Percentiles rank a stretch among this genome's conserved stretches.
Evolutionary conservation across 441 rosid genomes (phyloP).

Genomic region (Raphanus hybrid): DNA sequence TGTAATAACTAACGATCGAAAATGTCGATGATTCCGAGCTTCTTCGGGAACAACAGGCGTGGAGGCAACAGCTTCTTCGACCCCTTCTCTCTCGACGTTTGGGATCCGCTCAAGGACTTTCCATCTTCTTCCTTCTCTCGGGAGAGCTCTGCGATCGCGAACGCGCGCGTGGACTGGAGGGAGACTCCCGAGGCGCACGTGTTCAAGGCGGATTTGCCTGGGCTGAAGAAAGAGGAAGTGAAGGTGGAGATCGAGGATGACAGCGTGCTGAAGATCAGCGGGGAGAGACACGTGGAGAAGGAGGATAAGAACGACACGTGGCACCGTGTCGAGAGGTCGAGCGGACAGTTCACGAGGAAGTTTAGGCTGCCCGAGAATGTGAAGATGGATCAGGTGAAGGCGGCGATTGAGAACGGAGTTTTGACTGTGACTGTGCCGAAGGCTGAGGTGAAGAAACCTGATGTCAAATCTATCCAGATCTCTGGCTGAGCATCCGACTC

Average conservation of each 20-base stretch:
- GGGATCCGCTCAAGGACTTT: conserved; percentile 43
- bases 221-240: conserved; percentile 40
- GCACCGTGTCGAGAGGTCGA: conserved; percentile 42
- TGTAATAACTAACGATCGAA: neutral
- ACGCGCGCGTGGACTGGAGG: conserved; percentile 45
- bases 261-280: conserved; percentile 39
- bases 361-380: conserved; percentile 43
- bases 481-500: conserved; percentile 9
- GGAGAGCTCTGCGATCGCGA: conserved; percentile 34
- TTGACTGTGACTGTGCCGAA: conserved; percentile 45
- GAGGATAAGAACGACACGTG: conserved; percentile 45
- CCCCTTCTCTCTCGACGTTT: conserved; percentile 30
- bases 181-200: conserved; percentile 45
- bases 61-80: conserved; percentile 34
- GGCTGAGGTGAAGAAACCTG: conserved; percentile 31
- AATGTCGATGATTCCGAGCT: conserved; percentile 55
- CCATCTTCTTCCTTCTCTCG: conserved; percentile 12
- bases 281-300: conserved; percentile 42
- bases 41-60: conserved; percentile 46
- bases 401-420: conserved; percentile 43
- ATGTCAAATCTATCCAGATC: conserved; percentile 37
- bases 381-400: conserved; percentile 42
- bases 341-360: conserved; percentile 40
- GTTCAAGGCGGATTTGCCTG: conserved; percentile 42
- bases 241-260: conserved; percentile 43